Evolutionary conservation across 1,284 basidiomycete species (phyloP), one percentile per base, ranked within the genome.

Genomic region (Fistulina hepatica): DNA sequence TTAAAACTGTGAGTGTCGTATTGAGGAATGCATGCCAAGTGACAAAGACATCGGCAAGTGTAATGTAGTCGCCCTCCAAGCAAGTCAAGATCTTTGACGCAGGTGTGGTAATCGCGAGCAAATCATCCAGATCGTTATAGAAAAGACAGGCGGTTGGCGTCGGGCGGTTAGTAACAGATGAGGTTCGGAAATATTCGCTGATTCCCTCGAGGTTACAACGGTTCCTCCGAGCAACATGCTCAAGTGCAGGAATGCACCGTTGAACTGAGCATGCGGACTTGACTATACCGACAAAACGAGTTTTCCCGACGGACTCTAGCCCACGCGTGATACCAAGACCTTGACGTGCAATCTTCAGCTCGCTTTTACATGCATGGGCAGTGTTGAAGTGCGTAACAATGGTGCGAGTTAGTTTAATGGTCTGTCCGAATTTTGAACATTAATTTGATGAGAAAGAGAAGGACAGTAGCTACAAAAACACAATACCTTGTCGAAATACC

Each of bases 251-350:
- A 11, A 47, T 19, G 31, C 47, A 48, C 3, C 37, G 40, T 21
- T 52, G 39, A 1, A 54, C 30, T n/a, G 50, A 51, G 17, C 20
- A 30, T 6, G 40, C 34, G 23, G 47, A 33, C 9, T 43, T 39
- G 31, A 54, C 46, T 5, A 56, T 39, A 5, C 48, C 52, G 12
- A 44, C 51, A 42, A 59, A 59, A 2, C 49, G 45, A 25, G 55
- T 58, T 37, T 55, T 55, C 20, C 55, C 53, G 28, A 56, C 49
- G n/a, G 47, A 31, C 21, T 52, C 49, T 2, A 60, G 47, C 0
- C 58, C 56, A 5, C 48, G 48, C 2, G 28, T 33, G 34, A 55
- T 48, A 0, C 33, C 34, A 4, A 36, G 15, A 12, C 39, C 15
- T 2, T 39, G 26, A 4, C 46, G 39, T 1, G 44, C 45, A 3